Base-by-base conservation (phyloP, 176 grass and related monocot genomes). In the Luzula sylvatica region DNA sequence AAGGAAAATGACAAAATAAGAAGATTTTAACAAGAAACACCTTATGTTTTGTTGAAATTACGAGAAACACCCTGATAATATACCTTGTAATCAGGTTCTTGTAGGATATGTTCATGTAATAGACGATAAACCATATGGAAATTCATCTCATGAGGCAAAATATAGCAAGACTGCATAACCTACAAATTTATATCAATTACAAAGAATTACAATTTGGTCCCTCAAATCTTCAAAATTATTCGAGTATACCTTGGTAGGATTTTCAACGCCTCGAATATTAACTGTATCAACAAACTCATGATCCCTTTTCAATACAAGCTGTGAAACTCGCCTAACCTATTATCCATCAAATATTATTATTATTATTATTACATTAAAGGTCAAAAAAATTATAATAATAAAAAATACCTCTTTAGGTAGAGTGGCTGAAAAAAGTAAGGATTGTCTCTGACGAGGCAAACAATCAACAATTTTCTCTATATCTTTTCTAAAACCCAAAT, bases 381-480 rank as follows among this genome's bases (percentile, higher is more conserved):
- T 22, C 14, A 38, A 7, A 26, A 7, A 45, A 23, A 27, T 44
- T 51, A 32, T 47, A 11, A 49, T 4, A 67, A 14, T 65, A 55
- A 75, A 13, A 27, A 62, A 19, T 82, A 95, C 90, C 90, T 96
- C 90, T 75, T 82, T 96, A 53, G 90, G 90, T 50, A 88, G 52
- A 66, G 84, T 96, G 51, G 90, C 90, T 56, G 90, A 82, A 69
- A 88, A 88, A 32, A 88, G 48, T 60, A 96, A 51, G 9, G 90
- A 86, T 58, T 88, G 90, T 42, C 83, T 85, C 66, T 88, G 76
- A 19, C 80, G 90, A 70, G 90, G 90, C 70, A 88, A 73, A 58
- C 80, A 78, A 85, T 96, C 90, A 71, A 82, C 90, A 47, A 96
- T 82, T 66, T 96, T 96, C 59, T 96, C 90, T 67, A 88, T 61